Evolutionary conservation across 345 rosid species (phyloP), one percentile per base, ranked within the genome.

Genomic region (Passiflora organensis): DNA sequence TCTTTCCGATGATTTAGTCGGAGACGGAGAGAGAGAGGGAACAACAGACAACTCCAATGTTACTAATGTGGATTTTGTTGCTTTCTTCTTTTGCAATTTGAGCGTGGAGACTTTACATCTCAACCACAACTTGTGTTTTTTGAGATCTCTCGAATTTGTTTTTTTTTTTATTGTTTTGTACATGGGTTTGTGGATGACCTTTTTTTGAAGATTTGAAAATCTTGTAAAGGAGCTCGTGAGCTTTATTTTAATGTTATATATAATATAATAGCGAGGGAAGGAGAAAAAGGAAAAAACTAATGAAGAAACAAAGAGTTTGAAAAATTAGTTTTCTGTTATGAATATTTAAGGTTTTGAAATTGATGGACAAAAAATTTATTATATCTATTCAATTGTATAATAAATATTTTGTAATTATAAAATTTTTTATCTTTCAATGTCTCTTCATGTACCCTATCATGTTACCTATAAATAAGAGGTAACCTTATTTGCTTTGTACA

Each of bases 71-170:
- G 41, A 37, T 58, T 53, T 53, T 24, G 14, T 59, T 52, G 5
- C 58, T 54, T 14, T 20, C 22, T 32, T 21, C 32, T 41, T 48
- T 48, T 14, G 41, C 15, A 25, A 57, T 60, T 53, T 11, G 55
- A 56, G 55, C 25, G 77, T 10, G n/a, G 63, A 63, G 60, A 57
- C 64, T 51, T 47, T 71, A 60, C 69, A 71, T 79, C 52, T 67
- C 51, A 55, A 72, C 85, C 91, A 84, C 83, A 74, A 74, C 53
- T 79, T 65, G 65, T 43, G 38, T 10, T 5, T 10, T 43, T 3
- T 37, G 60, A 69, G 64, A 63, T 74, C 69, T 60, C 53, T 52
- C 36, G 25, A 43, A 18, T 12, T 39, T 72, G 8, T 39, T 9
- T 21, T 50, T 52, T 47, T 43, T 49, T 10, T 24, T 42, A 25